Base-by-base conservation (phyloP, 768 basidiomycete genomes). In the Suillus hirtellus region DNA sequence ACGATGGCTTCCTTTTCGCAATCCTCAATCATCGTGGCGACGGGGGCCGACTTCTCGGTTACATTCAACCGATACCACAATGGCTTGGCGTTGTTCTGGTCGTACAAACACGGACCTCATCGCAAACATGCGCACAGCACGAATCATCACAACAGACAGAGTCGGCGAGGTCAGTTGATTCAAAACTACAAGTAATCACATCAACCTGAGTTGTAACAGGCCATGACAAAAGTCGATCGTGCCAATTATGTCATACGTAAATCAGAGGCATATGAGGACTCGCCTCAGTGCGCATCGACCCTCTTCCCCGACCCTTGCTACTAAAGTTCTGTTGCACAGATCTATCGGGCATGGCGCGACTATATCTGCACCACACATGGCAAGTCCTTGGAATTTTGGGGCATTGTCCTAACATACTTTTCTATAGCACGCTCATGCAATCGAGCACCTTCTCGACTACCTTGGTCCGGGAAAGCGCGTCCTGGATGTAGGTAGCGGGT, bases 281-380 rank as follows among this genome's bases (percentile, higher is more conserved):
- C 88, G 0, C 93, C 93, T 5, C 88, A 91, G 88, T 89, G 72
- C 12, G 68, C 59, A 56, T 21, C 74, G 77, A 65, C 61, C 66
- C 27, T 76, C 79, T 66, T 72, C 1, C 47, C 15, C 8, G 9
- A 14, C 2, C 34, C 37, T 14, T 31, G 35, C 46, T 52, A 19
- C 49, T 54, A 19, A 31, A 65, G 31, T 37, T 52, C 38, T 11
- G 27, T 14, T n/a, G 64, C 64, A 42, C 69, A 92, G 91, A 72
- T 64, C 81, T 19, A 95, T 95, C 59, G 90, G 92, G 2, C 84
- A 90, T 70, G 89, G 87, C 14, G 96, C 95, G 15, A 99, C 96
- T 0, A 98, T 99, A 65, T 93, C 91, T 44, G 96, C 96, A 0
- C 96, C 96, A 1, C 96, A 99, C 73, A 99, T 99, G 96, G 91